Conservation (phyloP, 75 land plant genomes). For the Picea glauca region DNA sequence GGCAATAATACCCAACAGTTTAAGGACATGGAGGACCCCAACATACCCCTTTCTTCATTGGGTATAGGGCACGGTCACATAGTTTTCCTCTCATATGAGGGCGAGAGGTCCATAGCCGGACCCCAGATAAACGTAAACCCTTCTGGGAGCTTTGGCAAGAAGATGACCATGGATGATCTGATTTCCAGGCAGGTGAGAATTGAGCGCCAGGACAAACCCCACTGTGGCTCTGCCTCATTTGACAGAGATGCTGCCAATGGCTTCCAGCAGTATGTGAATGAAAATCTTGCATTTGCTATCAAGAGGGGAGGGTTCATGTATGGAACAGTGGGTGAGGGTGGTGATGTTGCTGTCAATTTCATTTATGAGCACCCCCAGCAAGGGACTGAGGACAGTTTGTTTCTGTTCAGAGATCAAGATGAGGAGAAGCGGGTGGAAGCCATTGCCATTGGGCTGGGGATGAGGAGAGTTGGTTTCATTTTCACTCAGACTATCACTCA, state of each 20-base stretch:
- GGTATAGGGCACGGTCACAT: constrained; percentile 66
- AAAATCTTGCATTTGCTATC: constrained; percentile 75
- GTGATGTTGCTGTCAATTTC: constrained; percentile 67
- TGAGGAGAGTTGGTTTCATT: constrained; percentile 83
- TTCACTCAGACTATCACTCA: constrained; percentile 84
- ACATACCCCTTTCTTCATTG: constrained; percentile 47
- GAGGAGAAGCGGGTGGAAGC: constrained; percentile 87
- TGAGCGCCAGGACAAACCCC: constrained; percentile 77
- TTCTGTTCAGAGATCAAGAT: constrained; percentile 66
- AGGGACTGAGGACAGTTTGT: constrained; percentile 69
- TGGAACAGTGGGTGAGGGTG: constrained; percentile 51
- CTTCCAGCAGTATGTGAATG: constrained; percentile 88
- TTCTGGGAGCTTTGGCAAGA: constrained; percentile 78
- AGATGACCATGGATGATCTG: constrained; percentile 97
- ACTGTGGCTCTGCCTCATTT: constrained; percentile 59
- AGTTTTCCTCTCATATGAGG: constrained; percentile 61
- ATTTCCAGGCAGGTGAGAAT: constrained; percentile 92
- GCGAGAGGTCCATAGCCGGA: constrained; percentile 45
- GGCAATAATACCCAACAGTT: constrained; percentile 20
- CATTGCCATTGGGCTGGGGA: constrained; percentile 78
- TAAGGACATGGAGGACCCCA: constrained; percentile 49
- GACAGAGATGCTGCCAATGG: constrained; percentile 84
- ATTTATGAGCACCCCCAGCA: constrained; percentile 81
- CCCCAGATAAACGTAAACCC: constrained; percentile 38
- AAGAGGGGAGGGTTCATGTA: constrained; percentile 92